phyloP scores from a whole-genome alignment of 2,329 filamentous ascomycete species.

The Trichocomaceae sp. region DNA sequence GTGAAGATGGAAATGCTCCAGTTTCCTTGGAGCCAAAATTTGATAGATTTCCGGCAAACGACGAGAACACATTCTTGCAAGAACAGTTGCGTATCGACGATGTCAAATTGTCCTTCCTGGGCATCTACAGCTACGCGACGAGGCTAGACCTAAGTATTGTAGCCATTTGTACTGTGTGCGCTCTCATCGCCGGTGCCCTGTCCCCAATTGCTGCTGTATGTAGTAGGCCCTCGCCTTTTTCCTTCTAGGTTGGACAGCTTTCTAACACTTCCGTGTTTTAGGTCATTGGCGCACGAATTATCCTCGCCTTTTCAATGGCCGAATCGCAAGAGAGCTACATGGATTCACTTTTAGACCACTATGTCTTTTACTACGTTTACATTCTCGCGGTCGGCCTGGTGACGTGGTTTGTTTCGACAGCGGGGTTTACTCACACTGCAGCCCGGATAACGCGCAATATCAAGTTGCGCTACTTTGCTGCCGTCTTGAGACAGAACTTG shows the following conservation, averaged over 20 bases:
- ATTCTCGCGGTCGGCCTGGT: conserved; percentile 52
- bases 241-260: too few relatives aligned
- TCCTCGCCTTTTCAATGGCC: not conserved
- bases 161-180: not conserved
- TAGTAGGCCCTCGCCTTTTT: too few relatives aligned
- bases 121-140: not conserved
- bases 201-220: too few relatives aligned
- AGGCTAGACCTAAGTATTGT: not conserved
- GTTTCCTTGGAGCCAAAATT: too few relatives aligned
- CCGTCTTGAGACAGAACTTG: conserved; percentile 51
- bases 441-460: conserved; percentile 52
- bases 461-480: conserved; percentile 49
- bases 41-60: too few relatives aligned
- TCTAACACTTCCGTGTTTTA: too few relatives aligned
- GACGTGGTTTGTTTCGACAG: conserved; percentile 53
- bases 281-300: not conserved
- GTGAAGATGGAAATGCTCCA: too few relatives aligned
- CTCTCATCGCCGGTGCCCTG: too few relatives aligned
- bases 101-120: not conserved
- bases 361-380: conserved; percentile 42
- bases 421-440: too few relatives aligned
- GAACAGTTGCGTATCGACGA: too few relatives aligned
- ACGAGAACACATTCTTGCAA: too few relatives aligned
- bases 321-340: not conserved
- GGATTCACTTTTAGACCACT: too few relatives aligned